Evolutionary conservation across 179 eudicot genomes (phyloP).

Genomic region (Corrigiola litoralis): DNA sequence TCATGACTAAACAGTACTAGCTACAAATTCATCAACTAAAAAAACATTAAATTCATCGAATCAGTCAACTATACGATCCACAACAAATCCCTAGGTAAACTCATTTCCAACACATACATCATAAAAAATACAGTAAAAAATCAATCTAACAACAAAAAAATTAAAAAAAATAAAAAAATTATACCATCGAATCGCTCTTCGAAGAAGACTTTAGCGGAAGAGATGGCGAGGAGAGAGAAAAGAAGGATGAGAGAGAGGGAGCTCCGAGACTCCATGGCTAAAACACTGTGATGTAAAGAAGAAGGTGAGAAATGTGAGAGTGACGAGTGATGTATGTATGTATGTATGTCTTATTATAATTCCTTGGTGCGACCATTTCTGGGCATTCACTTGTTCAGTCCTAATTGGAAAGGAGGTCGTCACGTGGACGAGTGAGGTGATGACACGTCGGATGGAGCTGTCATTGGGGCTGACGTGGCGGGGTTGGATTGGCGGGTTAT

Average conservation of each 20-base stretch:
- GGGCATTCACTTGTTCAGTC: background rate
- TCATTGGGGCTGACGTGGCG: slow-evolving; percentile 37
- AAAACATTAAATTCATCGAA: too few species aligned
- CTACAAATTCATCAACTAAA: too few species aligned
- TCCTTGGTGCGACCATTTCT: background rate
- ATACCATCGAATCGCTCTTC: slow-evolving; percentile 78
- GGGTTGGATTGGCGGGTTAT: slow-evolving; percentile 21
- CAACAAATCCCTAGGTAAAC: too few species aligned
- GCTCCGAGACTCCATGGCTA: slow-evolving; percentile 30
- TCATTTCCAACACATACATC: background rate
- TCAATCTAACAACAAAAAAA: background rate
- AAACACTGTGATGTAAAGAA: background rate
- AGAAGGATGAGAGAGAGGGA: slow-evolving; percentile 38
- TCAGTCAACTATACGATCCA: background rate
- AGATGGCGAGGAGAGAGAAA: slow-evolving; percentile 48
- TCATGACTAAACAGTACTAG: too few species aligned
- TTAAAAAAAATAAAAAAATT: background rate
- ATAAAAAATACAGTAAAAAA: background rate
- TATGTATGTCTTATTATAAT: background rate
- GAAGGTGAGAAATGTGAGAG: slow-evolving; percentile 18
- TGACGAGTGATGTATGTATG: slow-evolving; percentile 6
- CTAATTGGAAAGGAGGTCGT: background rate
- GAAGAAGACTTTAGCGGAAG: slow-evolving; percentile 69
- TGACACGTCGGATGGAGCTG: slow-evolving; percentile 28
- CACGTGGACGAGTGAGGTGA: slow-evolving; percentile 25